Evolutionary conservation across 768 basidiomycete genomes (phyloP).

Genomic region (Lentinula detonsa): DNA sequence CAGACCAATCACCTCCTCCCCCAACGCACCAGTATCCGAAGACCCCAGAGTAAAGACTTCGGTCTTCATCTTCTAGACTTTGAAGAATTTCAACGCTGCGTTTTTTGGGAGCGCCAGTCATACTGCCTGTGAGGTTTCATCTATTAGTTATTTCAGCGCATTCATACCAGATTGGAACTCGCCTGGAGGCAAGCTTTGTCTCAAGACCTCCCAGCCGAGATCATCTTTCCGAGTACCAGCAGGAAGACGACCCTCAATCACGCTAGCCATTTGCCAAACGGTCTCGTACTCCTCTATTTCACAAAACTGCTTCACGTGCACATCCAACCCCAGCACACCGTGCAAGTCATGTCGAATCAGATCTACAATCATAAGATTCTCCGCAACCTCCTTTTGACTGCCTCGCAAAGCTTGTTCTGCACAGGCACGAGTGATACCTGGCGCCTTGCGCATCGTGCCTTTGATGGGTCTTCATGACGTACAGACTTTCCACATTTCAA

Average conservation of each 20-base stretch:
- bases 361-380: constrained; percentile 98
- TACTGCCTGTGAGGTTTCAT: constrained; percentile 56
- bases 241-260: constrained; percentile 68
- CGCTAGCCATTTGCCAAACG: constrained; percentile 93
- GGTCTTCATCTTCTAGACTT: constrained; percentile 62
- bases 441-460: constrained; percentile 76
- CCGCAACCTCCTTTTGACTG: constrained; percentile 85
- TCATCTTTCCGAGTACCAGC: constrained; percentile 34
- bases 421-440: constrained; percentile 53
- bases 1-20: constrained; percentile 88
- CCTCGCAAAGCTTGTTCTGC: constrained; percentile 61
- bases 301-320: constrained; percentile 82
- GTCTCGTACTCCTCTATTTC: constrained; percentile 87
- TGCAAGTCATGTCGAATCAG: constrained; percentile 91
- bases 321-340: constrained; percentile 74
- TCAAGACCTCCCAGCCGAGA: constrained; percentile 75
- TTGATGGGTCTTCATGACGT: constrained; percentile 78
- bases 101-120: constrained; percentile 97
- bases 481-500: constrained; percentile 31
- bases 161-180: constrained; percentile 9
- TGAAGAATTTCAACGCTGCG: constrained; percentile 89
- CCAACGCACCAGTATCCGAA: constrained; percentile 91
- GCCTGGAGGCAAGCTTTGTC: constrained; percentile 84
- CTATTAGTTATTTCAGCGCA: neutral
- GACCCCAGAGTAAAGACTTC: constrained; percentile 87